Percentiles rank a stretch among this genome's conserved stretches.
These are phyloP conservation scores for Saccharomycopsis malanga DNA, from an alignment of 805 yeast species.

Conservation along the genomic window DNA sequence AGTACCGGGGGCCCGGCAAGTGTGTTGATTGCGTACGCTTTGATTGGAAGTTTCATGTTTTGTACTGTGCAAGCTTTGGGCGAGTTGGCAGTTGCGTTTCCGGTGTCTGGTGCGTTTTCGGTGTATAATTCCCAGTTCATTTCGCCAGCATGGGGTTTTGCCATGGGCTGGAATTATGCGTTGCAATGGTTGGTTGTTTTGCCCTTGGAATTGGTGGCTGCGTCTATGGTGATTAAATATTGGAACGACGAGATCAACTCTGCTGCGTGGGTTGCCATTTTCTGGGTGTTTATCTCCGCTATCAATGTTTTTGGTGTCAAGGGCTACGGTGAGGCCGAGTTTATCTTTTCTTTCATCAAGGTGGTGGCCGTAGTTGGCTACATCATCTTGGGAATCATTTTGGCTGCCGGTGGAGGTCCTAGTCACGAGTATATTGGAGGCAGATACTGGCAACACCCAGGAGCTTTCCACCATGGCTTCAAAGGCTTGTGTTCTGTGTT, in stretches of 20 bases:
- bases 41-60: conserved; percentile 51
- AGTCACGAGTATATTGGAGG: conserved; percentile 38
- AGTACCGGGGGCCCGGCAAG: conserved; percentile 60
- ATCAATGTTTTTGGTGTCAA: conserved; percentile 50
- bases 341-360: conserved; percentile 41
- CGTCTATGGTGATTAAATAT: conserved; percentile 48
- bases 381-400: conserved; percentile 45
- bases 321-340: conserved; percentile 51
- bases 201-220: conserved; percentile 56
- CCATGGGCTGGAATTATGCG: conserved; percentile 47
- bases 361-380: conserved; percentile 45
- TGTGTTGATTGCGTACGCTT: conserved; percentile 46
- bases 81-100: conserved; percentile 47
- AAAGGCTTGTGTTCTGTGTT: conserved; percentile 48
- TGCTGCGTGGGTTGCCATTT: conserved; percentile 57
- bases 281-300: conserved; percentile 40
- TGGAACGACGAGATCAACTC: conserved; percentile 48
- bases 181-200: conserved; percentile 50
- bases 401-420: conserved; percentile 46
- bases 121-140: conserved; percentile 44
- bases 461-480: conserved; percentile 39
- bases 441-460: conserved; percentile 41
- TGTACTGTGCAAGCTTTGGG: conserved; percentile 52
- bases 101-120: conserved; percentile 47
- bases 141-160: conserved; percentile 50